Evolutionary conservation across 176 grass and related monocot genomes (phyloP), one percentile per base, ranked within the genome.

Genomic region (Avena eriantha): DNA sequence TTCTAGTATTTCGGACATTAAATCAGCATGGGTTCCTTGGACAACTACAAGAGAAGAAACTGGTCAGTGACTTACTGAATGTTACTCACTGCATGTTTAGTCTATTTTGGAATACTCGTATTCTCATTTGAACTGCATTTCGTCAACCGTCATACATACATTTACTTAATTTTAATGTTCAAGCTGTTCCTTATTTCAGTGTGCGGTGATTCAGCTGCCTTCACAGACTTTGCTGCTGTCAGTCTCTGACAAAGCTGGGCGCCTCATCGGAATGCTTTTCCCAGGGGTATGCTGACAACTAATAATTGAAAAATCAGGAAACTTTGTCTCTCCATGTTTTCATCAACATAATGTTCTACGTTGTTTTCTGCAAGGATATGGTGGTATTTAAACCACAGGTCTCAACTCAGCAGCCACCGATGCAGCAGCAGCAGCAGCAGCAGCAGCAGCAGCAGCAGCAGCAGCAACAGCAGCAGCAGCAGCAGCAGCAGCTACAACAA

Each of bases 371-470:
- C 70, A 99, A 99, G 97, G 97, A 99, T 83, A 94, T 99, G 92
- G 94, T 99, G 77, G 97, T 97, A n/a, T 99, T 99, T 64, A 99
- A 96, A 85, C 97, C 97, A 8, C 97, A 99, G 61, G 97, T 97
- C 18, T n/a, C 92, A n/a, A 87, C 88, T 68, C 94, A 96, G 77
- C 94, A 92, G 71, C 92, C 83, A 65, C 86, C 70, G 34, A 89
- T 84, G 60, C 92, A 73, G 15, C 79, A 82, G 22, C 91, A 91
- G n/a, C 90, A 89, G 2, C 78, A 64, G 14, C 87, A 81, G 4
- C 78, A 24, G 9, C 91, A 82, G 11, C 76, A 84, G 0, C 82
- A 89, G 12, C 90, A 87, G 18, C 83, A 91, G 0, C 90, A 93
- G 11, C 82, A 75, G 18, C 89, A 88, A 2, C 92, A 89, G 11